Conservation (phyloP, 2,329 filamentous ascomycete species). For the Davidsoniella australis region DNA sequence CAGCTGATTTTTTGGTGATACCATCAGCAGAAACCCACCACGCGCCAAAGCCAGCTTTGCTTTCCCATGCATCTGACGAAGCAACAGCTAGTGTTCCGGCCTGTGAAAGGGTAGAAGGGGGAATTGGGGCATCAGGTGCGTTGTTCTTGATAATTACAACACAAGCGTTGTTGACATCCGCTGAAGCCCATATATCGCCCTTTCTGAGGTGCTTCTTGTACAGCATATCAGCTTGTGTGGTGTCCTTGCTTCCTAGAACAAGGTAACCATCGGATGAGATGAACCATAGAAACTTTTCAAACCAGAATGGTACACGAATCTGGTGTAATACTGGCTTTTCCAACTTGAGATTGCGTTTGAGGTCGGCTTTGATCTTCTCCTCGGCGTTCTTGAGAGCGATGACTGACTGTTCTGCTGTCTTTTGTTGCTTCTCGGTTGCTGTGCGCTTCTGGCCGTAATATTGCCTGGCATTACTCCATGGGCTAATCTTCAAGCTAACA, state of each 20-base stretch:
- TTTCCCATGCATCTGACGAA: conserved; percentile 84
- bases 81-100: conserved; percentile 74
- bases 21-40: conserved; percentile 92
- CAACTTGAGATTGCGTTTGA: conserved; percentile 60
- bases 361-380: conserved; percentile 12
- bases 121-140: conserved; percentile 68
- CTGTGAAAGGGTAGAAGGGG: conserved; percentile 79
- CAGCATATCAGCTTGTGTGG: conserved; percentile 79
- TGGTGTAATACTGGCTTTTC: conserved; percentile 78
- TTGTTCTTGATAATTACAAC: conserved; percentile 87
- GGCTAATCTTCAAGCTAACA: conserved; percentile 64
- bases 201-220: conserved; percentile 74
- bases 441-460: conserved; percentile 83
- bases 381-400: conserved; percentile 68
- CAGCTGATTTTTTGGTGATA: conserved; percentile 67
- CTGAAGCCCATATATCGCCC: conserved; percentile 83
- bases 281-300: conserved; percentile 94
- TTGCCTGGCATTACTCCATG: conserved; percentile 76
- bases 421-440: conserved; percentile 74
- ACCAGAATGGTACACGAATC: conserved; percentile 76
- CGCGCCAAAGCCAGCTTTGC: conserved; percentile 84
- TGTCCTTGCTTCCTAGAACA: conserved; percentile 75
- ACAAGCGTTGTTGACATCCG: conserved; percentile 69
- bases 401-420: conserved; percentile 64
- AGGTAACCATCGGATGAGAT: conserved; percentile 90